Evolutionary conservation across 139 green algal species (phyloP).

Genomic region (Pseudopediastrum boryanum): DNA sequence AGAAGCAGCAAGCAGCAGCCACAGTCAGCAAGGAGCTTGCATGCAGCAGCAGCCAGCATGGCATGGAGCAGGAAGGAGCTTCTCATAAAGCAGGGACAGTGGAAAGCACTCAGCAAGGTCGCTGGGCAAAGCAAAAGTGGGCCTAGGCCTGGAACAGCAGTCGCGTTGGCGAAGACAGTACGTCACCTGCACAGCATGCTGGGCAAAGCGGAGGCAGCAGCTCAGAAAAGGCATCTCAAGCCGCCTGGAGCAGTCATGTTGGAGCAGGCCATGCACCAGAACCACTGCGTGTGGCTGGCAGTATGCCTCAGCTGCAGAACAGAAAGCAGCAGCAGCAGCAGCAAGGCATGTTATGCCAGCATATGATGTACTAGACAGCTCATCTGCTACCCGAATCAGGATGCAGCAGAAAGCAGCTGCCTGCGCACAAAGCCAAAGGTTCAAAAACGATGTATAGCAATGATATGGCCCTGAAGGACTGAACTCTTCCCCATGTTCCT

Average conservation of each 20-base stretch:
- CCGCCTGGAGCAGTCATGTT: background rate
- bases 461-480: background rate
- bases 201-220: conserved; percentile 4
- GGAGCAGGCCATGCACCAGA: background rate
- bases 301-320: background rate
- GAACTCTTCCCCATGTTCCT: background rate
- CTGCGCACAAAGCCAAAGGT: background rate
- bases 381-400: background rate
- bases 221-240: background rate
- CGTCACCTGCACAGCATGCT: background rate
- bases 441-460: background rate
- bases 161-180: background rate
- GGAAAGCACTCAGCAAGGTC: background rate
- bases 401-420: background rate
- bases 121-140: background rate
- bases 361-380: background rate
- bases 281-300: background rate
- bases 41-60: background rate
- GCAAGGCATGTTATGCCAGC: background rate
- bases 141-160: background rate
- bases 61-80: background rate
- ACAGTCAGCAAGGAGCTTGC: background rate
- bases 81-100: background rate
- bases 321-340: background rate
- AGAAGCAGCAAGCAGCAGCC: background rate